Conservation (phyloP, 305 asterid species). For the Fraxinus paxiana region DNA sequence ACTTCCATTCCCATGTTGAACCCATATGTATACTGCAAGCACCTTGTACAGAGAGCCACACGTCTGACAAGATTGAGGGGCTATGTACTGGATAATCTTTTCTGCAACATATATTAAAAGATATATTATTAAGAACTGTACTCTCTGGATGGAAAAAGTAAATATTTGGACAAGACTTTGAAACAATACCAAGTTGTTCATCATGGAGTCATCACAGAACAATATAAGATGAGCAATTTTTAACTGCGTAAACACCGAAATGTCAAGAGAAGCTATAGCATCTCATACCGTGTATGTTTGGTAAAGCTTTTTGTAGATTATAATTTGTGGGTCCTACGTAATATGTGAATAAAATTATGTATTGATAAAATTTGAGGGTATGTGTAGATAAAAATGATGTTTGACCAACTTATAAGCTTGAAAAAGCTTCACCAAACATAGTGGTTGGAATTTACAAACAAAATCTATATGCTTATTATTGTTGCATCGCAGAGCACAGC, state of each 20-base stretch:
- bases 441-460: not conserved
- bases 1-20: conserved; percentile 94
- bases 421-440: not conserved
- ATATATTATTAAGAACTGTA: not conserved
- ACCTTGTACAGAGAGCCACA: conserved; percentile 80
- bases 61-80: conserved; percentile 81
- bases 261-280: not conserved
- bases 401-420: not conserved
- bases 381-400: not conserved
- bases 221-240: not conserved
- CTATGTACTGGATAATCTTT: conserved; percentile 57
- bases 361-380: not conserved
- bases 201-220: not conserved
- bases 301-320: not conserved
- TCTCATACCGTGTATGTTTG: not conserved
- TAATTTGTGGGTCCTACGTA: not conserved
- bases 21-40: conserved; percentile 60
- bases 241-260: not conserved
- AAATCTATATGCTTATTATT: not conserved
- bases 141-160: not conserved
- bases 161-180: not conserved
- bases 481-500: not conserved
- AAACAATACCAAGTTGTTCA: not conserved
- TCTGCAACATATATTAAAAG: conserved; percentile 33
- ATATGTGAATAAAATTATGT: not conserved